phyloP scores from a whole-genome alignment of 2,329 filamentous ascomycete species.

The Epichloe sibirici region DNA sequence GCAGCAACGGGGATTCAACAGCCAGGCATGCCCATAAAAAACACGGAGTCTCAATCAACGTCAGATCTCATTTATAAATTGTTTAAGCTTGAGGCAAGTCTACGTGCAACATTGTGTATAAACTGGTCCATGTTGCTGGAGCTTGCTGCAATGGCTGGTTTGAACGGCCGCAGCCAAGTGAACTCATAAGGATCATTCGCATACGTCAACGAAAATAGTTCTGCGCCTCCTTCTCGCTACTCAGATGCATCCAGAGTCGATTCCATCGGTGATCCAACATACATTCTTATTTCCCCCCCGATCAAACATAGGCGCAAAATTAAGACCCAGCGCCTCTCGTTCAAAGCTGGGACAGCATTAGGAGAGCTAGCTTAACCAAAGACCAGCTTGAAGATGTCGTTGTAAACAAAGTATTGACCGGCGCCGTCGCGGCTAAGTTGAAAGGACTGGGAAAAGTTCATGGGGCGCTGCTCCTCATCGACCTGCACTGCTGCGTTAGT shows the following conservation, averaged over 20 bases:
- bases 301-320: not conserved
- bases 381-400: constrained; percentile 90
- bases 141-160: not conserved
- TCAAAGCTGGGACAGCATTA: not conserved
- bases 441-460: constrained; percentile 88
- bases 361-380: constrained; percentile 36
- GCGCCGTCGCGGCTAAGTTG: constrained; percentile 59
- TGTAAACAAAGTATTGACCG: constrained; percentile 75
- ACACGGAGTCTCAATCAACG: not conserved
- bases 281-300: not conserved
- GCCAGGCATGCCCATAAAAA: not conserved
- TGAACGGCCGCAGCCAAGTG: not conserved
- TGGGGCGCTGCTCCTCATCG: constrained; percentile 72
- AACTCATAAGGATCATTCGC: not conserved
- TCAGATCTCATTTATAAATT: not conserved
- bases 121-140: too few relatives aligned
- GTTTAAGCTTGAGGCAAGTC: not conserved
- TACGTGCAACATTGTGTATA: not conserved
- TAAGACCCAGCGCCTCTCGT: not conserved
- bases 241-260: not conserved
- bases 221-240: constrained; percentile 3
- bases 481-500: constrained; percentile 39
- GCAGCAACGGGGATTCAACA: not conserved
- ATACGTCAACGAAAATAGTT: not conserved
- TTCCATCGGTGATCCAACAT: not conserved